Base-by-base conservation (phyloP, 345 rosid genomes). In the Acer saccharum region DNA sequence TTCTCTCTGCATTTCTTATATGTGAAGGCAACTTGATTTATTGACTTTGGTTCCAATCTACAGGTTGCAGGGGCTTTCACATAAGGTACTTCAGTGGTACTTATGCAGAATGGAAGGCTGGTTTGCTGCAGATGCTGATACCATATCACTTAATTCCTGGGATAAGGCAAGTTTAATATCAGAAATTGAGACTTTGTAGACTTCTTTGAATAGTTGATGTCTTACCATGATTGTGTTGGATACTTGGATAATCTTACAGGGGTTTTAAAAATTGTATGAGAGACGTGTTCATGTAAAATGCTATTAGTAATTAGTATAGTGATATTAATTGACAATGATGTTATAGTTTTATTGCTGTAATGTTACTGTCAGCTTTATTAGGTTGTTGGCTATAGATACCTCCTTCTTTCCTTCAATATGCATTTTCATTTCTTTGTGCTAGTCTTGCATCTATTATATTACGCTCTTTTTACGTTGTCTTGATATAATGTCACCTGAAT, bases 101-200 rank as follows among this genome's bases (percentile, higher is more conserved):
- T 71, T 94, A 35, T 94, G 99, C 86, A 91, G 98, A 83, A 96
- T 96, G 98, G 98, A 96, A 85, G 99, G 99, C n/a, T 94, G 99
- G 98, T 96, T 96, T 85, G 98, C 98, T 54, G 94, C 99, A 9
- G 98, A 96, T 90, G 92, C 99, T 25, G 98, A 96, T 52, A 92
- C 94, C 63, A 96, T 96, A 72, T 94, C 99, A 8, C 86, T 89
- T 43, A 90, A 86, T 81, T 79, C 90, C 83, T 96, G 99, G 99
- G 99, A 96, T 79, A 87, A 93, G 91, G 98, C 85, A 65, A 83
- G 79, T 64, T 76, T 60, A 20, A 29, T 20, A 4, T 35, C 14
- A 3, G 29, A 75, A 35, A 14, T 54, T 75, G n/a, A 18, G 62
- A 74, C 52, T 44, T 50, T n/a, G 6, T 35, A 35, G 46, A 17